phyloP scores from a whole-genome alignment of 306 rosid genomes.

The Boehmeria nivea region DNA sequence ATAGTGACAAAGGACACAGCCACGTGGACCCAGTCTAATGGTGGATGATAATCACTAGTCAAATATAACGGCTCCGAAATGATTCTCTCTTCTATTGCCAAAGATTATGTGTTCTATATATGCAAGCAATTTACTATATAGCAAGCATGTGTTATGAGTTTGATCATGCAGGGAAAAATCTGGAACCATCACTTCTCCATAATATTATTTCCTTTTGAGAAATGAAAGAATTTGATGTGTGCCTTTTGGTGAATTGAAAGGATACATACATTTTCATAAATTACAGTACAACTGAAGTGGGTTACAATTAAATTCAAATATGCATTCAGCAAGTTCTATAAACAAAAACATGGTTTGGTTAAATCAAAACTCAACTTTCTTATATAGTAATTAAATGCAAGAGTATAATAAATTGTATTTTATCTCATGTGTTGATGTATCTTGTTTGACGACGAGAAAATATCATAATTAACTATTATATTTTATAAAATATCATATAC shows the following conservation, averaged over 20 bases:
- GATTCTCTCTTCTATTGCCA: background rate
- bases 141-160: background rate
- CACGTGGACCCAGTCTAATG: conserved; percentile 15
- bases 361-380: too few relatives aligned
- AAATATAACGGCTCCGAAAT: conserved; percentile 21
- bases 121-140: background rate
- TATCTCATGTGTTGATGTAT: too few relatives aligned
- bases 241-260: background rate
- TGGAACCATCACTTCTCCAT: conserved; percentile 1
- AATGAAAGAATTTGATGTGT: conserved; percentile 1
- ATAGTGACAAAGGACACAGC: background rate
- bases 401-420: too few relatives aligned
- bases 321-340: too few relatives aligned
- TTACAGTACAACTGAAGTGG: background rate
- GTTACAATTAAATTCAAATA: background rate
- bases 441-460: too few relatives aligned
- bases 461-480: too few relatives aligned
- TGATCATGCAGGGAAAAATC: background rate
- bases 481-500: too few relatives aligned
- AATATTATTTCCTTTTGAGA: background rate
- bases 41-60: conserved; percentile 16
- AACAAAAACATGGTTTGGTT: too few relatives aligned
- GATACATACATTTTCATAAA: background rate
- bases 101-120: background rate
- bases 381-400: too few relatives aligned